These are phyloP conservation scores for Clathrospora elynae DNA, from an alignment of 2,329 filamentous ascomycete species.

Conservation along the genomic window DNA sequence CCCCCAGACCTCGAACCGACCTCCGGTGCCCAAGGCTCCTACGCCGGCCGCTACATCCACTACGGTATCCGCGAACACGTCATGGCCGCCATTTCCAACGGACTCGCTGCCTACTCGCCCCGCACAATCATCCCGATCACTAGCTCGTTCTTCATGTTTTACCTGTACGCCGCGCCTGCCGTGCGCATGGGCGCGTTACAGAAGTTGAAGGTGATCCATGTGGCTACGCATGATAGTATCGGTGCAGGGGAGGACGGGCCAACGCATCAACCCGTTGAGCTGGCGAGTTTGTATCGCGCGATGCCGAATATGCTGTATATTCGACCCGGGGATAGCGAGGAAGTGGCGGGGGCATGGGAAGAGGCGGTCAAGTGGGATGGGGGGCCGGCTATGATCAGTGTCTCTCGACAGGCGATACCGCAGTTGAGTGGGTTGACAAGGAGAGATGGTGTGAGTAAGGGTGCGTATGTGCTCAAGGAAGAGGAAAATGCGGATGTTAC, in stretches of 20 bases:
- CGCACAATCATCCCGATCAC: conserved; percentile 62
- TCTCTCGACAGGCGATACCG: conserved; percentile 53
- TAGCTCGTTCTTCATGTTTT: conserved; percentile 66
- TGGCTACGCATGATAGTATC: conserved; percentile 63
- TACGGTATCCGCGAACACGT: conserved; percentile 47
- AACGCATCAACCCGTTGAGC: conserved; percentile 66
- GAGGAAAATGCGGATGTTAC: conserved; percentile 52
- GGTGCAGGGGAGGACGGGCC: conserved; percentile 64
- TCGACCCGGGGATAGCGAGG: conserved; percentile 63
- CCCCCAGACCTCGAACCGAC: conserved; percentile 38
- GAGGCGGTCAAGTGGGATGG: conserved; percentile 51
- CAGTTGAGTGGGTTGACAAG: conserved; percentile 44
- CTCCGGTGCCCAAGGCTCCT: conserved; percentile 60
- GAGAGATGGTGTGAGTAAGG: conserved; percentile 51
- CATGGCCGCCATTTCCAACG: conserved; percentile 54
- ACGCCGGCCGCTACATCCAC: conserved; percentile 58
- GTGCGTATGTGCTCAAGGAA: conserved; percentile 57
- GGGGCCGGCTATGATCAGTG: conserved; percentile 56
- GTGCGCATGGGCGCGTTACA: conserved; percentile 66
- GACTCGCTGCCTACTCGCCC: conserved; percentile 57
- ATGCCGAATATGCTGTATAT: conserved; percentile 68
- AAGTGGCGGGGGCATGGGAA: conserved; percentile 61
- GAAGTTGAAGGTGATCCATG: conserved; percentile 61
- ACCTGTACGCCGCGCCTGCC: conserved; percentile 62
- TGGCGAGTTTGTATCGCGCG: conserved; percentile 62